Percentiles rank a stretch among this genome's conserved stretches.
phyloP scores from a whole-genome alignment of 139 green algal species.

The Spirogloea muscicola region DNA sequence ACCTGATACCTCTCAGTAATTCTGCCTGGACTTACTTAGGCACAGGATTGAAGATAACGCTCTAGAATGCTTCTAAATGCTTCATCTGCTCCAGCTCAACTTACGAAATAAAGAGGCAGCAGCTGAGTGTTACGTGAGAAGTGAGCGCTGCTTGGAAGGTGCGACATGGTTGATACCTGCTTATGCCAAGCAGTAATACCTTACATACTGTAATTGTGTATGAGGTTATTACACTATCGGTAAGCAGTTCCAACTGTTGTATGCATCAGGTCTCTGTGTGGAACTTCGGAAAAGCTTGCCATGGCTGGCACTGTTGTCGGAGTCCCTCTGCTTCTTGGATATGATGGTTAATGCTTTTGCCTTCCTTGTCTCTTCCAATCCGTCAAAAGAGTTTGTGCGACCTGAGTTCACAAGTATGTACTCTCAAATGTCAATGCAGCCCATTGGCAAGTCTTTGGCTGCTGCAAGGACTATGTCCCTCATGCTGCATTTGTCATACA shows the following conservation, averaged over 20 bases:
- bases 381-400: conserved; percentile 47
- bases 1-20: neutral
- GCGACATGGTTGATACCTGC: neutral
- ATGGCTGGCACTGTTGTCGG: conserved; percentile 67
- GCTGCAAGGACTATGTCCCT: neutral
- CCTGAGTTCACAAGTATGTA: conserved; percentile 44
- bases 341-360: conserved; percentile 68
- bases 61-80: neutral
- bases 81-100: conserved; percentile 67
- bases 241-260: neutral
- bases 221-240: neutral
- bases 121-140: conserved; percentile 75
- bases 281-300: conserved; percentile 53
- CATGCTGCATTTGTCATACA: neutral
- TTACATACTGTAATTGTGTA: neutral
- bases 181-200: neutral
- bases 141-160: conserved; percentile 60
- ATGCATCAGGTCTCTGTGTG: conserved; percentile 66
- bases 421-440: neutral
- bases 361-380: conserved; percentile 27
- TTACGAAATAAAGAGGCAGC: conserved; percentile 66
- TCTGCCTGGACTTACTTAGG: neutral
- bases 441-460: neutral
- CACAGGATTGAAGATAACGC: neutral
- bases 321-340: conserved; percentile 75